Evolutionary conservation across 345 rosid genomes (phyloP), one percentile per base, ranked within the genome.

Genomic region (Acer campestre): DNA sequence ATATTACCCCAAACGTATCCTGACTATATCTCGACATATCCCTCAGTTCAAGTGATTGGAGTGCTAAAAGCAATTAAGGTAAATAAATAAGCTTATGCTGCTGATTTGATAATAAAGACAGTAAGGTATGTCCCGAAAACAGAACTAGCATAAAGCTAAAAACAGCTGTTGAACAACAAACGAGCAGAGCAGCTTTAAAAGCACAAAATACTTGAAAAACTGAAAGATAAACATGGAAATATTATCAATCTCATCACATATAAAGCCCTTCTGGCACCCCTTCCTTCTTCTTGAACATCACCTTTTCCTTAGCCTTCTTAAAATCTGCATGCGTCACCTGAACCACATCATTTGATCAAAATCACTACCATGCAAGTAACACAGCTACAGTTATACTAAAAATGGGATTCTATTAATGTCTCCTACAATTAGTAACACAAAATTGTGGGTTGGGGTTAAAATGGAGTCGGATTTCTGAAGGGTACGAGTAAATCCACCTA

Each of bases 231-330:
- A 61, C 40, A 58, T 40, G 31, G 14, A 49, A 67, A 63, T 51
- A 58, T 18, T n/a, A 6, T 42, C 25, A 53, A 22, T 46, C 20
- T 29, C 67, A 68, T 90, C 86, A 94, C 97, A 97, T 90, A 78
- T 94, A 97, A 49, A 97, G 94, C 56, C 98, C 99, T 87, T 97
- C 99, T 4, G 98, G 99, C 25, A 97, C 98, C 59, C 99, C 99
- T 86, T 97, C 99, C 71, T 94, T 94, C 96, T 94, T 97, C 90
- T 97, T 97, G 90, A 86, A 93, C 99, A 94, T 94, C 79, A 97
- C 98, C 92, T 93, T 97, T 67, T 97, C 99, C 77, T 97, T 97
- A 0, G 98, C 98, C 80, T 97, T 94, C 92, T 93, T 94, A 78
- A 97, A 90, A 86, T 94, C 98, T 0, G 83, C 80, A 78, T 93